phyloP scores from a whole-genome alignment of 345 rosid genomes.

The Pugionium cornutum region DNA sequence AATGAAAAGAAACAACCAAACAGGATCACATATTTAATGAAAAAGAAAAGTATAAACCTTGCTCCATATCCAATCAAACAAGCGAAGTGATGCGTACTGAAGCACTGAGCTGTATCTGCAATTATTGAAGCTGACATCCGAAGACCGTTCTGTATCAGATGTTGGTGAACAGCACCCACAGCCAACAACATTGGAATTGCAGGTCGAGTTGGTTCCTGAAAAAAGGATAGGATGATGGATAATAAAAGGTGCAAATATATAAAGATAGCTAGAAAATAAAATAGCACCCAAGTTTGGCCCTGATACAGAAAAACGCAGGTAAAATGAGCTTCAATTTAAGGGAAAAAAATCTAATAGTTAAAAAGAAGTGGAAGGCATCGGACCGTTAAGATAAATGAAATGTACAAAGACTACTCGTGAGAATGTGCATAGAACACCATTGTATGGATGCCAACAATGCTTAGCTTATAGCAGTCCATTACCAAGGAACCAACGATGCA shows the following conservation, averaged over 20 bases:
- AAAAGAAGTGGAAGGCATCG: constrained; percentile 3
- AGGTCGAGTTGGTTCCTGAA: constrained; percentile 92
- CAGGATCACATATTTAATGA: constrained; percentile 4
- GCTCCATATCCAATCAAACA: constrained; percentile 99
- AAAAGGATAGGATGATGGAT: constrained; percentile 14
- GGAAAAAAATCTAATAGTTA: neutral
- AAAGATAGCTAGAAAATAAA: neutral
- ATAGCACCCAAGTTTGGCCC: neutral
- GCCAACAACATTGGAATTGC: constrained; percentile 95
- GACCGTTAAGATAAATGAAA: constrained; percentile 14
- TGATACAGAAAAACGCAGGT: neutral
- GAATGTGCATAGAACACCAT: constrained; percentile 7
- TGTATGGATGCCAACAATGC: constrained; percentile 12
- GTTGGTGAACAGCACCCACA: constrained; percentile 98
- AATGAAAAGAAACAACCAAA: constrained; percentile 7
- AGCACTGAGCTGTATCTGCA: constrained; percentile 98
- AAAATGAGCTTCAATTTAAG: constrained; percentile 11
- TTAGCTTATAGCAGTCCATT: neutral
- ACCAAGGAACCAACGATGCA: constrained; percentile 5
- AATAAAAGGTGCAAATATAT: neutral
- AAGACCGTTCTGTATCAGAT: constrained; percentile 94
- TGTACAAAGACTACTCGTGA: neutral
- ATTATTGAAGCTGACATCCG: constrained; percentile 92
- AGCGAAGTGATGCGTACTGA: constrained; percentile 99
- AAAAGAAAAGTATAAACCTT: constrained; percentile 53